Conservation (phyloP, 2,329 filamentous ascomycete species). For the Clonostachys solani region DNA sequence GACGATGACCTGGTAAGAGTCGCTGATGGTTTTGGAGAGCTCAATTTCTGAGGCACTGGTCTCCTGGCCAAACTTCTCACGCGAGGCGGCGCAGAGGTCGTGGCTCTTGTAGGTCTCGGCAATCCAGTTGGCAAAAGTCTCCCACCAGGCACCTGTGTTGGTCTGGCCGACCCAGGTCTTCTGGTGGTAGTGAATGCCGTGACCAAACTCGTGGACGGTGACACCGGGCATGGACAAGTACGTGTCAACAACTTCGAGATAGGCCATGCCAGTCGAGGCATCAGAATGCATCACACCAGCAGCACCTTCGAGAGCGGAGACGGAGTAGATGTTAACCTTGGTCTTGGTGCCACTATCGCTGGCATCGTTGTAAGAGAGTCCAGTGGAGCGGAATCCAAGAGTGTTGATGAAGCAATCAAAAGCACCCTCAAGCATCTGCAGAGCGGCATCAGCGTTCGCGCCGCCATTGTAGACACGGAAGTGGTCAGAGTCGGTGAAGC, state of each 20-base stretch:
- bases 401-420: conserved; percentile 32
- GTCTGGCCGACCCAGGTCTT: conserved; percentile 36
- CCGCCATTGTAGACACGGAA: conserved; percentile 28
- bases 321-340: conserved; percentile 42
- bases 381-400: conserved; percentile 32
- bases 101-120: conserved; percentile 43
- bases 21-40: conserved; percentile 35
- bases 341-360: conserved; percentile 30
- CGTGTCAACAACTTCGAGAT: conserved; percentile 32
- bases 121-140: conserved; percentile 44
- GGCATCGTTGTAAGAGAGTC: conserved; percentile 25
- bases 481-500: conserved; percentile 25
- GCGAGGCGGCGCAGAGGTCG: conserved; percentile 30
- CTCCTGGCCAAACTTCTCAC: conserved; percentile 25
- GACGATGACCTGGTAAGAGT: conserved; percentile 42
- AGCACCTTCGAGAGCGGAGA: conserved; percentile 25
- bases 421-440: conserved; percentile 39
- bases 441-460: conserved; percentile 12
- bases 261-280: conserved; percentile 28
- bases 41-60: conserved; percentile 31
- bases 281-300: conserved; percentile 39
- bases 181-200: conserved; percentile 40
- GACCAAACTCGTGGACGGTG: conserved; percentile 44
- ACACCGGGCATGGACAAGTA: conserved; percentile 31
- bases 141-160: conserved; percentile 45